A percentile compares a stretch with the other conserved stretches of the same genome.
These are phyloP conservation scores for Pittosporum tobira DNA, from an alignment of 129 eudicot species.

Conservation along the genomic window DNA sequence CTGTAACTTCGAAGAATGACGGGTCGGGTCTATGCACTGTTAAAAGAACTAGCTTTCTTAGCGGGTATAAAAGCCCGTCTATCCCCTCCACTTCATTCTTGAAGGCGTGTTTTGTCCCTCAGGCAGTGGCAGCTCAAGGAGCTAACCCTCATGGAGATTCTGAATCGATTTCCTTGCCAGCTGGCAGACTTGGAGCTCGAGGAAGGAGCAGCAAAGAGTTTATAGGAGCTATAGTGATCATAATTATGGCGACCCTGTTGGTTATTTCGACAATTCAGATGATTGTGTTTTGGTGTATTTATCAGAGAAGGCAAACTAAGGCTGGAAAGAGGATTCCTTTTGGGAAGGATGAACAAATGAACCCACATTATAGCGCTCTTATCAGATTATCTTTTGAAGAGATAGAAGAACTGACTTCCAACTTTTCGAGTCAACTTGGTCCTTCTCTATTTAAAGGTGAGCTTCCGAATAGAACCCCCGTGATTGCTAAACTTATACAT, in stretches of 20 bases:
- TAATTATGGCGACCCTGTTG: slow-evolving; percentile 38
- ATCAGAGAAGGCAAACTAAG: slow-evolving; percentile 28
- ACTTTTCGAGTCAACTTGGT: slow-evolving; percentile 44
- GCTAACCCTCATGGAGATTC: slow-evolving; percentile 27
- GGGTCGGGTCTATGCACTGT: slow-evolving; percentile 79
- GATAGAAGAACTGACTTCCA: slow-evolving; percentile 51
- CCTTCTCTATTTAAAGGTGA: slow-evolving; percentile 51
- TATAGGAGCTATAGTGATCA: slow-evolving; percentile 34
- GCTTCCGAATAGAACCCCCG: slow-evolving; percentile 31
- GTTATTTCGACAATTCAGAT: slow-evolving; percentile 32
- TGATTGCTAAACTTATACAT: slow-evolving; percentile 47
- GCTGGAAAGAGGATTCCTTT: slow-evolving; percentile 26
- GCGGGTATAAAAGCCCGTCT: slow-evolving; percentile 54
- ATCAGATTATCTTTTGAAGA: slow-evolving; percentile 55
- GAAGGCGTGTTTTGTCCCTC: slow-evolving; percentile 66
- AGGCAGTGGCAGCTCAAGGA: slow-evolving; percentile 60
- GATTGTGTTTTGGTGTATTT: slow-evolving; percentile 31
- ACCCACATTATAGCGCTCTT: slow-evolving; percentile 37
- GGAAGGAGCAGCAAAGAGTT: slow-evolving; percentile 24
- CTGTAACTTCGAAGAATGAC: slow-evolving; percentile 65
- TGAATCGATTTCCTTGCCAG: slow-evolving; percentile 16
- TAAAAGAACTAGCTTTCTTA: slow-evolving; percentile 58
- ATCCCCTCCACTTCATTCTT: slow-evolving; percentile 50
- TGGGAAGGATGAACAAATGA: slow-evolving; percentile 40
- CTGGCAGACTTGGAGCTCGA: slow-evolving; percentile 6